Conservation (phyloP, 805 yeast genomes). For the Cyberlindnera galapagoensis region DNA sequence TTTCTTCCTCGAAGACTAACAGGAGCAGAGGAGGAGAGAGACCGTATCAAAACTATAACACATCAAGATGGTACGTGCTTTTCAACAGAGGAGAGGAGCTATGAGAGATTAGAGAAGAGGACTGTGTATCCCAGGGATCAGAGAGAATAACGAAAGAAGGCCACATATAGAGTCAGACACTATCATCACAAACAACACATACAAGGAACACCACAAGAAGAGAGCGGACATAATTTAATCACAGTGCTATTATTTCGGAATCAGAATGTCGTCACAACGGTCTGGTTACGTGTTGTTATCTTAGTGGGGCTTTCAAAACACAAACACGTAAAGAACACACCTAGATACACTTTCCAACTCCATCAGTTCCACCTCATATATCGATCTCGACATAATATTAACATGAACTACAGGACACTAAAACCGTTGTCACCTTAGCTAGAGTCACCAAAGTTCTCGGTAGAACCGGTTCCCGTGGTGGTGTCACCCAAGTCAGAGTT, state of each 20-base stretch:
- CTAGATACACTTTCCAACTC: too few species aligned
- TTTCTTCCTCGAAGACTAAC: constrained; percentile 13
- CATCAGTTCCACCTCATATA: too few species aligned
- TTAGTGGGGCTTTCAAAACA: neutral
- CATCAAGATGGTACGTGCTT: constrained; percentile 21
- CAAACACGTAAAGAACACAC: neutral
- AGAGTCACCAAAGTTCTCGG: constrained; percentile 99
- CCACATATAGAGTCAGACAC: too few species aligned
- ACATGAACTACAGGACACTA: constrained; percentile 20
- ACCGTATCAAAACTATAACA: constrained; percentile 7
- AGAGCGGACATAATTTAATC: too few species aligned
- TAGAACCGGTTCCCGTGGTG: constrained; percentile 99
- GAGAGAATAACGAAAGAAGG: too few species aligned
- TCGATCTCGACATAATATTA: constrained; percentile 1
- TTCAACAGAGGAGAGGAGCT: neutral
- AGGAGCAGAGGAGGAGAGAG: neutral
- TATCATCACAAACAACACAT: too few species aligned
- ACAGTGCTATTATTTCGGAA: too few species aligned
- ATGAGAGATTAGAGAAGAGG: too few species aligned
- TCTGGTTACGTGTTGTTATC: neutral
- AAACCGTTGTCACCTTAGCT: constrained; percentile 87
- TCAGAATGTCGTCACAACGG: too few species aligned
- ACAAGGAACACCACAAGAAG: too few species aligned
- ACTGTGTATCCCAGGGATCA: too few species aligned
- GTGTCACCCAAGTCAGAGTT: constrained; percentile 98